phyloP scores from a whole-genome alignment of 2,329 filamentous ascomycete species.

The Alternaria tenuissima region DNA sequence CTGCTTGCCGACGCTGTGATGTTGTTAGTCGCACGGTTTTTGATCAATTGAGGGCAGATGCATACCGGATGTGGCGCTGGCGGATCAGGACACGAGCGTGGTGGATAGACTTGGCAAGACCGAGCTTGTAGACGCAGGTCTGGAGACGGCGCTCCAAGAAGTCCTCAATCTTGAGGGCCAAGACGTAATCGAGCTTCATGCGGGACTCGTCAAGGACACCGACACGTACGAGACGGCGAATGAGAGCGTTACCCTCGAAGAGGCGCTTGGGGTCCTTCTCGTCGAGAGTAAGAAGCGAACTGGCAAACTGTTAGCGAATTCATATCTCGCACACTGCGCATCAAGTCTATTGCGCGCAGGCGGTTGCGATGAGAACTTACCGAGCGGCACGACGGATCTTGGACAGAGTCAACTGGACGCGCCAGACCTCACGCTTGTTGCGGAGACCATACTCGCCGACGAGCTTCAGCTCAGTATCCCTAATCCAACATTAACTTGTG shows the following conservation, averaged over 20 bases:
- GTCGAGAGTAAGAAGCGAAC: slow-evolving; percentile 99
- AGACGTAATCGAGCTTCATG: slow-evolving; percentile 99
- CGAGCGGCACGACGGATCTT: slow-evolving; percentile 99
- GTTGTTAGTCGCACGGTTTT: slow-evolving; percentile 23
- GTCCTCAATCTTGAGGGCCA: slow-evolving; percentile 98
- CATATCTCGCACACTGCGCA: slow-evolving; percentile 18
- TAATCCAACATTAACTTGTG: slow-evolving; percentile 71
- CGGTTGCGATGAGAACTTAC: slow-evolving; percentile 63
- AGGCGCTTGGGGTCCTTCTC: slow-evolving; percentile 99
- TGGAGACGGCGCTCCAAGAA: slow-evolving; percentile 99
- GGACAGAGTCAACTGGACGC: slow-evolving; percentile 98
- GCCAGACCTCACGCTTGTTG: slow-evolving; percentile 99
- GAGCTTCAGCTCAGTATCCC: slow-evolving; percentile 99
- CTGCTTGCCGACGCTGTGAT: slow-evolving; percentile 91
- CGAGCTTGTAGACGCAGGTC: slow-evolving; percentile 99
- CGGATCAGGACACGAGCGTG: slow-evolving; percentile 99
- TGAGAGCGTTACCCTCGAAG: slow-evolving; percentile 99
- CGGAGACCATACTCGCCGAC: slow-evolving; percentile 99
- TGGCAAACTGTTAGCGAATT: slow-evolving; percentile 52
- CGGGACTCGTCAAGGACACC: slow-evolving; percentile 99
- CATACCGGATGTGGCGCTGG: slow-evolving; percentile 93
- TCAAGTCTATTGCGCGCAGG: slow-evolving; percentile 12
- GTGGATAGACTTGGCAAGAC: slow-evolving; percentile 99
- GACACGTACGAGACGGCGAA: slow-evolving; percentile 99
- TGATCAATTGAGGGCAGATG: not conserved